Evolutionary conservation across 176 grass and related monocot genomes (phyloP).

Genomic region (Lolium perenne): DNA sequence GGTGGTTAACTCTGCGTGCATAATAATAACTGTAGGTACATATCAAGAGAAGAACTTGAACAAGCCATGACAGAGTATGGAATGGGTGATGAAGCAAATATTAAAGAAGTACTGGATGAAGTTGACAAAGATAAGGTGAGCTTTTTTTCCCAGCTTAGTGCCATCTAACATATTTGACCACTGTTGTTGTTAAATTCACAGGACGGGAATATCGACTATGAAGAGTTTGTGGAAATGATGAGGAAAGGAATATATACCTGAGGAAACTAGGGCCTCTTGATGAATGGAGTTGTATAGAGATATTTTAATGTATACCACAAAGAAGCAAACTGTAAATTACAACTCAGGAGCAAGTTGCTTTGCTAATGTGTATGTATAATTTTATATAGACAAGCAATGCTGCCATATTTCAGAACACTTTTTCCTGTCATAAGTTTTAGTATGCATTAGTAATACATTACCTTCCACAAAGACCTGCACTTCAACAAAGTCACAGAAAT

Average conservation of each 20-base stretch:
- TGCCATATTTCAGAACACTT: not conserved
- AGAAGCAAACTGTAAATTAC: conserved; percentile 20
- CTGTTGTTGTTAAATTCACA: conserved; percentile 35
- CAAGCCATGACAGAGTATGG: conserved; percentile 79
- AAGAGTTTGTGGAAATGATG: conserved; percentile 88
- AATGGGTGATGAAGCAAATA: conserved; percentile 73
- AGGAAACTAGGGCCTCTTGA: conserved; percentile 34
- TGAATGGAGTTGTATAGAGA: conserved; percentile 39
- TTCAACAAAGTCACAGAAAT: not conserved
- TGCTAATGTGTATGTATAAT: not conserved
- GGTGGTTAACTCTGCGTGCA: not conserved
- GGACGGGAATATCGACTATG: conserved; percentile 81
- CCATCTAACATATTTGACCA: conserved; percentile 15
- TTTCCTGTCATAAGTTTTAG: not conserved
- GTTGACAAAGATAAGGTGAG: conserved; percentile 75
- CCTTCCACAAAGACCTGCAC: not conserved
- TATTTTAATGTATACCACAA: conserved; percentile 31
- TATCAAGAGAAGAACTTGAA: conserved; percentile 91
- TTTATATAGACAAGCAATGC: conserved; percentile 3
- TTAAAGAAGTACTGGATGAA: conserved; percentile 78
- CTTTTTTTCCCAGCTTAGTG: conserved; percentile 22
- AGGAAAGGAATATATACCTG: conserved; percentile 62
- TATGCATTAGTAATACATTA: not conserved
- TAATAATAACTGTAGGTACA: conserved; percentile 65
- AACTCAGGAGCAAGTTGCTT: conserved; percentile 37